Percentiles rank a stretch among this genome's conserved stretches.
Conservation (phyloP, 192 early-diverging fungal genomes). For the Coemansia sp. region DNA sequence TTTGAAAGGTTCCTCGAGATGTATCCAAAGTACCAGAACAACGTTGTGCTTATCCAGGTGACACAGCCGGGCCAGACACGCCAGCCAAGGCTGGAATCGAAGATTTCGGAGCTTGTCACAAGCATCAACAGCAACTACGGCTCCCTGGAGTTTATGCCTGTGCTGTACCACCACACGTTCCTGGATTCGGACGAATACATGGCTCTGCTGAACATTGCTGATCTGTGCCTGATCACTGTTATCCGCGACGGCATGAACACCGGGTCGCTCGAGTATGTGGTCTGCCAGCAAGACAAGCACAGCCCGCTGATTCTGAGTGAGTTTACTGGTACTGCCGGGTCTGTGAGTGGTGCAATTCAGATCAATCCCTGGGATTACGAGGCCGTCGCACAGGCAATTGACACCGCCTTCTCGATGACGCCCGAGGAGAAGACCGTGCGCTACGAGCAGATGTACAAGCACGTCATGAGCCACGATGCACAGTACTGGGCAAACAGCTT, state of each 20-base stretch:
- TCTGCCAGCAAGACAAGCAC: slow-evolving; percentile 85
- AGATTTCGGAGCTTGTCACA: slow-evolving; percentile 87
- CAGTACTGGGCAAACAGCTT: slow-evolving; percentile 85
- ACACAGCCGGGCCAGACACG: slow-evolving; percentile 81
- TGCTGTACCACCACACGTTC: slow-evolving; percentile 88
- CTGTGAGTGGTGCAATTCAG: slow-evolving; percentile 75
- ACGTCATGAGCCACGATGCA: slow-evolving; percentile 82
- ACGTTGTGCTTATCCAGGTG: slow-evolving; percentile 94
- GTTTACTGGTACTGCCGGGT: slow-evolving; percentile 95
- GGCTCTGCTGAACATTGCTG: slow-evolving; percentile 89
- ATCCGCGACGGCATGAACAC: slow-evolving; percentile 99
- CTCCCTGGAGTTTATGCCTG: slow-evolving; percentile 91
- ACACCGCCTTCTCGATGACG: slow-evolving; percentile 80
- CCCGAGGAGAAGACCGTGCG: slow-evolving; percentile 65
- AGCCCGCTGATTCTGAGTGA: slow-evolving; percentile 91
- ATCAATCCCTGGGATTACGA: slow-evolving; percentile 97
- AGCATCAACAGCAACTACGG: slow-evolving; percentile 95
- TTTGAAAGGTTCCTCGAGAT: slow-evolving; percentile 89
- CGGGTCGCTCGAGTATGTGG: slow-evolving; percentile 88
- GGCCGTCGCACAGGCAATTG: slow-evolving; percentile 85
- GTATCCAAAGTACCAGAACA: slow-evolving; percentile 90
- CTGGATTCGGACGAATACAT: slow-evolving; percentile 96
- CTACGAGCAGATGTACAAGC: slow-evolving; percentile 67
- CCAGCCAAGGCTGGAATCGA: slow-evolving; percentile 69
- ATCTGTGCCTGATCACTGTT: slow-evolving; percentile 87